Evolutionary conservation across 2,329 filamentous ascomycete genomes (phyloP), one percentile per base, ranked within the genome.

Genomic region (Trichophyton rubrum): DNA sequence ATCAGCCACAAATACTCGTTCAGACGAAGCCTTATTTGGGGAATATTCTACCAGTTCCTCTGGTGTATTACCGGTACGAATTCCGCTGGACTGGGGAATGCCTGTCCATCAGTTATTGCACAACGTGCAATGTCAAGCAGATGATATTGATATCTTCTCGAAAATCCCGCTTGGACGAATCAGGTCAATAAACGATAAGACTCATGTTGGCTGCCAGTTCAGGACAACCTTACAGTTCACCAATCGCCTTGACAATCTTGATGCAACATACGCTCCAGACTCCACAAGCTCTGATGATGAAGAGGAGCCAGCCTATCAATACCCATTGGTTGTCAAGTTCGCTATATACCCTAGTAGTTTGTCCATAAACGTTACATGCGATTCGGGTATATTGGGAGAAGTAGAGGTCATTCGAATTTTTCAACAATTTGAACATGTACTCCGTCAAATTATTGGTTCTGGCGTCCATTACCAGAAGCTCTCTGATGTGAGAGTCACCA

Each of bases 101-200:
- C 30, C 49, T 11, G 7, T 58, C 17, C 17, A 49, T 22, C 15
- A 45, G 5, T 56, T 59, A n/a, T 70, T 85, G 3, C 74, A 79
- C 56, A 68, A 72, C 1, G 74, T 85, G 3, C 82, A 85, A 43
- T 70, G 79, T 22, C 76, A 79, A 60, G 79, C 77, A 0, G 72
- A 80, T 0, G 70, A 74, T 4, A 77, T 80, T 59, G 81, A 84
- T 78, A 82, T 82, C 64, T 82, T 79, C 20, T 79, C 79, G 51
- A 79, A 78, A 1, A 77, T 84, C 8, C 72, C 73, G 3, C 73
- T 75, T 40, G 65, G 70, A 0, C 74, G 77, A 9, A 83, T 85
- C 77, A 41, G 80, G 62, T 71, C 73, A 38, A 69, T 83, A n/a
- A 80, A 79, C 63, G 71, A 76, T 1, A 72, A 76, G 60, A 68